These are phyloP conservation scores for Pyronema domesticum DNA, from an alignment of 495 filamentous ascomycete species.

Conservation along the genomic window DNA sequence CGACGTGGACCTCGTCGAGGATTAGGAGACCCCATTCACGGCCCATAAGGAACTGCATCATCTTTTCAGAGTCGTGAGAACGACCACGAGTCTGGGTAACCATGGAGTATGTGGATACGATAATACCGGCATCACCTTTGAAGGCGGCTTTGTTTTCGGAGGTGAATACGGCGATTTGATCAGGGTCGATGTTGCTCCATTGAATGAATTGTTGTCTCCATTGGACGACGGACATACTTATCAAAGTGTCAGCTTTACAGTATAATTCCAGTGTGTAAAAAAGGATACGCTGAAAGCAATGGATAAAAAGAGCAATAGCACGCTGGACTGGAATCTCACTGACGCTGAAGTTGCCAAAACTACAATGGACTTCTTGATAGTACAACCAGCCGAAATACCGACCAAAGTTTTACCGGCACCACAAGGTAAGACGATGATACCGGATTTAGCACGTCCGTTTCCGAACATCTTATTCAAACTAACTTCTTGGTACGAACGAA, in stretches of 20 bases:
- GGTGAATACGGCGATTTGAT: constrained; percentile 87
- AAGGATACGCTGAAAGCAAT: not conserved
- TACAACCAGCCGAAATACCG: constrained; percentile 90
- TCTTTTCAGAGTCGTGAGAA: constrained; percentile 84
- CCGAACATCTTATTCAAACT: constrained; percentile 98
- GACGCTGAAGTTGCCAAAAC: constrained; percentile 83
- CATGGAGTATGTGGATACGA: constrained; percentile 97
- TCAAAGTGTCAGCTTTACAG: not conserved
- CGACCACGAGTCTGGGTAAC: constrained; percentile 72
- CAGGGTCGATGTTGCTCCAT: constrained; percentile 92
- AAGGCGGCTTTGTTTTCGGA: constrained; percentile 87
- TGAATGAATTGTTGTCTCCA: constrained; percentile 93
- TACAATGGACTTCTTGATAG: constrained; percentile 88
- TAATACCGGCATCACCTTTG: constrained; percentile 74
- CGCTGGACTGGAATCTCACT: constrained; percentile 1
- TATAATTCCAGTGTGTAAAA: constrained; percentile 1
- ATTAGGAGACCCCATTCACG: constrained; percentile 98
- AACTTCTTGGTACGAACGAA: constrained; percentile 89
- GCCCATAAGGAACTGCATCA: constrained; percentile 88
- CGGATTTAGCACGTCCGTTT: constrained; percentile 88
- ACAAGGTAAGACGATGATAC: constrained; percentile 93
- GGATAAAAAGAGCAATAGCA: not conserved
- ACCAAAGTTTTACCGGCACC: constrained; percentile 95
- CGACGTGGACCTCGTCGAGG: constrained; percentile 95
- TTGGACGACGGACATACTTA: constrained; percentile 78